phyloP scores from a whole-genome alignment of 805 yeast genomes.

The Saturnispora halmiae region DNA sequence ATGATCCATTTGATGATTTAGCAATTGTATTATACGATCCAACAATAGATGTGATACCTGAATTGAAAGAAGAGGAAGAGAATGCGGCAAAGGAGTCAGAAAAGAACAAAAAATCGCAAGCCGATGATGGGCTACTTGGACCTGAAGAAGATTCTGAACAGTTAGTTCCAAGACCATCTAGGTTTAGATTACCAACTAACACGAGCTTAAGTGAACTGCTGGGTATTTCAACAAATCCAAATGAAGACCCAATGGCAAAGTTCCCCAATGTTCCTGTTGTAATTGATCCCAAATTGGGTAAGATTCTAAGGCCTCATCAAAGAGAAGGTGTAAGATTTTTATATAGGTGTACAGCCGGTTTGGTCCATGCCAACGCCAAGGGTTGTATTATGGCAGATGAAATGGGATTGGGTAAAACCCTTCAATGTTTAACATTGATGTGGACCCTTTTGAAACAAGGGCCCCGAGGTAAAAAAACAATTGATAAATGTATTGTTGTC shows the following conservation, averaged over 20 bases:
- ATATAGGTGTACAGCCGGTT: slow-evolving; percentile 84
- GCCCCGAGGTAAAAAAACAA: slow-evolving; percentile 75
- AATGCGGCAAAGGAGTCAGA: slow-evolving; percentile 22
- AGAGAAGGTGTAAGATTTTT: slow-evolving; percentile 90
- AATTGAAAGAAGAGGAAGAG: slow-evolving; percentile 24
- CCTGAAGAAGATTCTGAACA: slow-evolving; percentile 5
- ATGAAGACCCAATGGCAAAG: slow-evolving; percentile 37
- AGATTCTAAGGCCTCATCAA: slow-evolving; percentile 89
- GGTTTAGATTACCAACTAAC: slow-evolving; percentile 38
- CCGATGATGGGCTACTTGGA: slow-evolving; percentile 11
- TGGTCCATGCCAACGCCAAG: slow-evolving; percentile 70
- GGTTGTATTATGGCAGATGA: slow-evolving; percentile 97
- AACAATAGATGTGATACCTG: slow-evolving; percentile 57
- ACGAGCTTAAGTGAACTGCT: slow-evolving; percentile 71
- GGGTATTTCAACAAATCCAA: slow-evolving; percentile 52
- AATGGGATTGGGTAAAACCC: slow-evolving; percentile 95
- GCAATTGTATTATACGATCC: slow-evolving; percentile 96
- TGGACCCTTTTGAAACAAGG: slow-evolving; percentile 89
- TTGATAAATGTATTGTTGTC: slow-evolving; percentile 83
- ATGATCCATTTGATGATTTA: slow-evolving; percentile 87
- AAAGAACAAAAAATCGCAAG: slow-evolving; percentile 17
- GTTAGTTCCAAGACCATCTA: slow-evolving; percentile 18
- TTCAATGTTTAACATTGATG: slow-evolving; percentile 84
- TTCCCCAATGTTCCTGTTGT: slow-evolving; percentile 91
- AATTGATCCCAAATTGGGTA: slow-evolving; percentile 79